Base-by-base conservation (phyloP, 768 basidiomycete species). In the Mycena sanguinolenta region DNA sequence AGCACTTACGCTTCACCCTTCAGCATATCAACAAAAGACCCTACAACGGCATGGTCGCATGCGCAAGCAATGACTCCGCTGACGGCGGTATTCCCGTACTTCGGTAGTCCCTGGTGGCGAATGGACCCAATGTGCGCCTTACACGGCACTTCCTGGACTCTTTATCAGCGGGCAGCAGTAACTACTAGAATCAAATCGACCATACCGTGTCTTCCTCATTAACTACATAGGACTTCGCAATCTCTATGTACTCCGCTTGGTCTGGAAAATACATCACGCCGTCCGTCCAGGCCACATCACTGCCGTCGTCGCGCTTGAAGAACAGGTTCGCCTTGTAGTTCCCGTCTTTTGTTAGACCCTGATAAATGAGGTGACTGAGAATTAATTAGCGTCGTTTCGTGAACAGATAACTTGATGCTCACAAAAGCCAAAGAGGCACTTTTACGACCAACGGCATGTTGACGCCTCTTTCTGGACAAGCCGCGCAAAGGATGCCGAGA, bases 391-490 rank as follows among this genome's bases (percentile, higher is more conserved):
- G 14, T 58, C 23, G 38, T 39, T n/a, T 57, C 27, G 21, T n/a
- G 10, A 25, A 49, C 16, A 17, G n/a, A 10, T 19, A 9, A 2
- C 39, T 12, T 38, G 36, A 38, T 38, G 6, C 54, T 30, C 54
- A 66, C 65, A 55, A 44, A 6, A 66, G 65, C 36, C 59, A 59
- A 2, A 13, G 4, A 0, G 57, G 57, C 16, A 52, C 46, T 13
- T 67, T 59, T 12, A 67, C 42, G 0, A 42, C 10, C 5, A 49
- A 28, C 1, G 65, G 65, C 65, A 66, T 66, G 38, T 66, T 66
- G 1, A 66, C 65, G 5, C 65, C 65, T 4, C 46, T 44, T 59
- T 67, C 65, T 19, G 65, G 65, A 30, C 65, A 67, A 4, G 65
- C 42, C 2, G 46, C 65, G 23, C 55, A 66, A 7, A 4, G 23